These are phyloP conservation scores for Phytophthora tentaculata DNA, from an alignment of 352 stramenopile species.

Conservation along the genomic window DNA sequence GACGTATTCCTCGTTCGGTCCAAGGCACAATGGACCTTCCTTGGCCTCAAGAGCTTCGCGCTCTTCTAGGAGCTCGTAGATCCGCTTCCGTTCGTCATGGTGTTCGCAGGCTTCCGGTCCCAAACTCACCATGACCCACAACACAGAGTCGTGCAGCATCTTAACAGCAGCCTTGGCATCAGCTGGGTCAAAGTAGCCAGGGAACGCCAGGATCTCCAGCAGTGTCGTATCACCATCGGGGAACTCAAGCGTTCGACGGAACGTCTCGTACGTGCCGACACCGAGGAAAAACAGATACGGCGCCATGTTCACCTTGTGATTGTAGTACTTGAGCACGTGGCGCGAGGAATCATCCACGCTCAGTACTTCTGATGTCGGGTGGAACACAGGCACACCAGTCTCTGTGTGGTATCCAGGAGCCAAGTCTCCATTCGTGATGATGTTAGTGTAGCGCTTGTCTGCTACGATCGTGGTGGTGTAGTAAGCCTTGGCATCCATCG, in stretches of 20 bases:
- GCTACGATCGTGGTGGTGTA: conserved; percentile 83
- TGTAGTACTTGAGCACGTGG: conserved; percentile 82
- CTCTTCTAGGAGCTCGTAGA: conserved; percentile 72
- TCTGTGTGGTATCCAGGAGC: conserved; percentile 68
- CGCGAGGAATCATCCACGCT: conserved; percentile 55
- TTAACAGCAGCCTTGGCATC: conserved; percentile 74
- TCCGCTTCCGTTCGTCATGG: conserved; percentile 72
- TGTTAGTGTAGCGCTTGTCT: conserved; percentile 79
- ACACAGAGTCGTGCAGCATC: conserved; percentile 80
- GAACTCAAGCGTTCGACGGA: conserved; percentile 74
- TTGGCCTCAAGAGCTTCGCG: conserved; percentile 74
- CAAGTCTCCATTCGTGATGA: conserved; percentile 82
- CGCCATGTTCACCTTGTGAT: conserved; percentile 87
- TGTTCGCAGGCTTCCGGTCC: conserved; percentile 74
- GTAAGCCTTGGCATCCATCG: conserved; percentile 83
- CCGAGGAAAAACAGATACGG: conserved; percentile 84
- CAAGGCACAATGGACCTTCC: conserved; percentile 59
- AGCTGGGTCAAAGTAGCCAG: conserved; percentile 66
- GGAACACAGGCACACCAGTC: conserved; percentile 66
- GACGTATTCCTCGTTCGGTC: conserved; percentile 57
- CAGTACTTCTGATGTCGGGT: conserved; percentile 57
- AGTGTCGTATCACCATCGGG: conserved; percentile 76
- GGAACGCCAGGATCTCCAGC: conserved; percentile 77
- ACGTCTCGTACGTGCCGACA: conserved; percentile 81
- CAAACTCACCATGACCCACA: conserved; percentile 77